Evolutionary conservation across 495 filamentous ascomycete genomes (phyloP).

Genomic region (Trichoderma reesei): DNA sequence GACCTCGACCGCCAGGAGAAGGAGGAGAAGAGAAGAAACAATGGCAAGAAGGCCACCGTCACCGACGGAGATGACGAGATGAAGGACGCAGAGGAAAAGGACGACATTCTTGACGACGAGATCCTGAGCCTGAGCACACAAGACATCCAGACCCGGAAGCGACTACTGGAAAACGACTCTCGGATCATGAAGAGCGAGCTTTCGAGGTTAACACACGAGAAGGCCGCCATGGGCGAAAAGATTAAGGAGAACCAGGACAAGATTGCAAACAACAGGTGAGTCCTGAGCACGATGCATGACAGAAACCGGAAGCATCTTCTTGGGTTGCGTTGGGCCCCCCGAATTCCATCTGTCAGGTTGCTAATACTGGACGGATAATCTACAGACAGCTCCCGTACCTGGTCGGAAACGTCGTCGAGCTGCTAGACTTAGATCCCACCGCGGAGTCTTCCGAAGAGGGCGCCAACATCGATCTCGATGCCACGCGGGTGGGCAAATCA

Average conservation of each 20-base stretch:
- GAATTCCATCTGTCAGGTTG: neutral
- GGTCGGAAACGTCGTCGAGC: slow-evolving; percentile 95
- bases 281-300: neutral
- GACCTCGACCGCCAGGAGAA: slow-evolving; percentile 47
- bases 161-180: slow-evolving; percentile 91
- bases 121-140: slow-evolving; percentile 82
- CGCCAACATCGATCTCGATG: slow-evolving; percentile 96
- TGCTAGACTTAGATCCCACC: slow-evolving; percentile 91
- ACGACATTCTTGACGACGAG: slow-evolving; percentile 80
- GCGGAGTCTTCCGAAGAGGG: slow-evolving; percentile 94
- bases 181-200: slow-evolving; percentile 98
- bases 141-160: slow-evolving; percentile 79
- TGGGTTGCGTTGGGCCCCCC: neutral
- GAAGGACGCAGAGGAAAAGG: slow-evolving; percentile 68
- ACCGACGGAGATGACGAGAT: slow-evolving; percentile 76
- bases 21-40: slow-evolving; percentile 59
- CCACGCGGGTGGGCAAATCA: slow-evolving; percentile 92
- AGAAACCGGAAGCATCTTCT: neutral
- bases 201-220: slow-evolving; percentile 89
- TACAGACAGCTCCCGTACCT: slow-evolving; percentile 91
- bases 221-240: slow-evolving; percentile 89
- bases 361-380: slow-evolving; percentile 12
- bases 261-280: slow-evolving; percentile 96
- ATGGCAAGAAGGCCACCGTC: slow-evolving; percentile 59
- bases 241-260: slow-evolving; percentile 98